These are phyloP conservation scores for Malassezia obtusa DNA, from an alignment of 1,284 basidiomycete species.

Conservation along the genomic window DNA sequence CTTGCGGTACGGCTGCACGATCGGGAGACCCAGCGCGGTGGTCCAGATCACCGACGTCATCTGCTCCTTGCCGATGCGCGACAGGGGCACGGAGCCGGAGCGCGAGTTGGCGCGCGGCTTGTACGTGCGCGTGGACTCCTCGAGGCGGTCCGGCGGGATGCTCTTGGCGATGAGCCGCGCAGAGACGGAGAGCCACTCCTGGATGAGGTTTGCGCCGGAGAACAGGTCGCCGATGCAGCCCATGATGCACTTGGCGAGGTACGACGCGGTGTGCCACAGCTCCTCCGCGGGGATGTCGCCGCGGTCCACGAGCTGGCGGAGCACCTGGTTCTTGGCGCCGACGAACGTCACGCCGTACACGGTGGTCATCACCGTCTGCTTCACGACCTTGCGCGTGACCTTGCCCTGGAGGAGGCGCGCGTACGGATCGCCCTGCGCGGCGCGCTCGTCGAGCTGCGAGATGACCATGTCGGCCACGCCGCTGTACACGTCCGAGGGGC, in stretches of 20 bases:
- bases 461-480: conserved; percentile 62
- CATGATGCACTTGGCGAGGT: conserved; percentile 54
- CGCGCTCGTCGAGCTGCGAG: conserved; percentile 53
- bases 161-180: conserved; percentile 80
- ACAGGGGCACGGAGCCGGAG: not conserved
- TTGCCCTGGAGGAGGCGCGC: conserved; percentile 67
- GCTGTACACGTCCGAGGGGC: conserved; percentile 90
- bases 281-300: conserved; percentile 65
- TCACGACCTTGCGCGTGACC: conserved; percentile 86
- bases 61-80: conserved; percentile 56
- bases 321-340: conserved; percentile 89
- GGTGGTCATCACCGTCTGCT: conserved; percentile 99
- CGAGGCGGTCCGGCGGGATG: conserved; percentile 66
- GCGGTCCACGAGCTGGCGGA: conserved; percentile 71
- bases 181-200: conserved; percentile 75
- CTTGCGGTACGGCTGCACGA: conserved; percentile 93
- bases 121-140: conserved; percentile 51
- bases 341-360: conserved; percentile 96
- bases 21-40: conserved; percentile 81
- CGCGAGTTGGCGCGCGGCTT: conserved; percentile 3
- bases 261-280: conserved; percentile 66
- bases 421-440: conserved; percentile 53
- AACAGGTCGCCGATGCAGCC: conserved; percentile 76
- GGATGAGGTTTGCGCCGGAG: conserved; percentile 78
- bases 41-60: conserved; percentile 98